Conservation (phyloP, 1,284 basidiomycete genomes). For the Xerocomus minutiporus region DNA sequence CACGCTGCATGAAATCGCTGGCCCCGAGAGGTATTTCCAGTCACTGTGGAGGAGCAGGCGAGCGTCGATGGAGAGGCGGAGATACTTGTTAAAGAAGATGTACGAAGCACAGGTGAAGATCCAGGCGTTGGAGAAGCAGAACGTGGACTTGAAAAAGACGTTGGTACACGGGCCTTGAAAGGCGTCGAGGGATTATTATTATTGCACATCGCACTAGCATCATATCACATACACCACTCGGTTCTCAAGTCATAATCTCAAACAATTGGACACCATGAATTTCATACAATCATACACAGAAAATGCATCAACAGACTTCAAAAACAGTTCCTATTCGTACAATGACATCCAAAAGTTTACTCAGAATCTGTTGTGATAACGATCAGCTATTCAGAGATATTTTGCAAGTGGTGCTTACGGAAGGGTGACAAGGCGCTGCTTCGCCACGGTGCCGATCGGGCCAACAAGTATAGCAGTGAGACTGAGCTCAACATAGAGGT, state of each 20-base stretch:
- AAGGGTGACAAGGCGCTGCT: no score
- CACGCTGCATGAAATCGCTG: conserved; percentile 56
- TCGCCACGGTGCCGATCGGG: no score
- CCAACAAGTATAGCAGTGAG: no score
- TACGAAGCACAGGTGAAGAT: conserved; percentile 62
- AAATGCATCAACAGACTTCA: no score
- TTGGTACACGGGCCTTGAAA: conserved; percentile 35
- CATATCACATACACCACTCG: not conserved
- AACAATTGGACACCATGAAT: no score
- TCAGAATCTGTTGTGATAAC: no score
- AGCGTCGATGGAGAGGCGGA: conserved; percentile 59
- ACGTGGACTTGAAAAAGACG: conserved; percentile 62
- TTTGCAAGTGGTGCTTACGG: no score
- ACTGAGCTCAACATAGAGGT: no score
- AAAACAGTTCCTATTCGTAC: no score
- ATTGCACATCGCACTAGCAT: not conserved
- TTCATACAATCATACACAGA: no score
- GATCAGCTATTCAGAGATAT: no score
- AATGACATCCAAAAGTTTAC: no score
- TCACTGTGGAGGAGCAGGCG: conserved; percentile 44
- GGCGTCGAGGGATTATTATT: not conserved
- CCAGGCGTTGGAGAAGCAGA: conserved; percentile 64
- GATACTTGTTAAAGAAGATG: conserved; percentile 76
- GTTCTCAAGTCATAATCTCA: not conserved
- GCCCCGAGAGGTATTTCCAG: conserved; percentile 39